Evolutionary conservation across 225 moss, liverwort and hornwort genomes (phyloP).

Genomic region (Sphagnum contortum): DNA sequence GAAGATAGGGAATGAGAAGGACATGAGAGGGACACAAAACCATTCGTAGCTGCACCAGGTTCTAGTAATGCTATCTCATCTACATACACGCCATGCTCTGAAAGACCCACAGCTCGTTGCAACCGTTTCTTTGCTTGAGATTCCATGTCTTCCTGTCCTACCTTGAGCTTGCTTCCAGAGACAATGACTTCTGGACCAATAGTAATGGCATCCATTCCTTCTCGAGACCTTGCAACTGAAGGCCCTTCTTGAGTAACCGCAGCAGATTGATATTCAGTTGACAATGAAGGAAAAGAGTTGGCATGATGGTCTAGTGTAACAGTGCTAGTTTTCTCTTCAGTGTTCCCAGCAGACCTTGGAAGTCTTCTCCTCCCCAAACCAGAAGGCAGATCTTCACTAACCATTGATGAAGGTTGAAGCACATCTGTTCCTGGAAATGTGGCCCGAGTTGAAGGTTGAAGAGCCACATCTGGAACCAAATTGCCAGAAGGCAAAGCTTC

Average conservation of each 20-base stretch:
- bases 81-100: slow-evolving; percentile 21
- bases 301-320: slow-evolving; percentile 10
- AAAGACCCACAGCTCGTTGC: slow-evolving; percentile 45
- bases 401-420: slow-evolving; percentile 17
- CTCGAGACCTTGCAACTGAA: slow-evolving; percentile 21
- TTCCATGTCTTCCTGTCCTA: slow-evolving; percentile 17
- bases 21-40: no score
- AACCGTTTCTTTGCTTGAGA: slow-evolving; percentile 21
- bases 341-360: slow-evolving; percentile 12
- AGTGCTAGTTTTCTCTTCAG: background rate
- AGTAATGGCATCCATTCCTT: slow-evolving; percentile 13
- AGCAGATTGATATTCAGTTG: slow-evolving; percentile 8
- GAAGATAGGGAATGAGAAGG: no score
- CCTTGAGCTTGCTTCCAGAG: slow-evolving; percentile 5
- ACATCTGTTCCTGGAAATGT: background rate
- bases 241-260: slow-evolving; percentile 19
- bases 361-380: slow-evolving; percentile 4
- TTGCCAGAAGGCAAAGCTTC: no score
- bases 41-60: no score
- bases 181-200: slow-evolving; percentile 8
- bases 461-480: slow-evolving; percentile 10
- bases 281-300: slow-evolving; percentile 8
- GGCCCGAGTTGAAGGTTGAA: slow-evolving; percentile 1
- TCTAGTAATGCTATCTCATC: no score
- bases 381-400: slow-evolving; percentile 2